phyloP scores from a whole-genome alignment of 2,329 filamentous ascomycete species.

The Byssothecium circinans region DNA sequence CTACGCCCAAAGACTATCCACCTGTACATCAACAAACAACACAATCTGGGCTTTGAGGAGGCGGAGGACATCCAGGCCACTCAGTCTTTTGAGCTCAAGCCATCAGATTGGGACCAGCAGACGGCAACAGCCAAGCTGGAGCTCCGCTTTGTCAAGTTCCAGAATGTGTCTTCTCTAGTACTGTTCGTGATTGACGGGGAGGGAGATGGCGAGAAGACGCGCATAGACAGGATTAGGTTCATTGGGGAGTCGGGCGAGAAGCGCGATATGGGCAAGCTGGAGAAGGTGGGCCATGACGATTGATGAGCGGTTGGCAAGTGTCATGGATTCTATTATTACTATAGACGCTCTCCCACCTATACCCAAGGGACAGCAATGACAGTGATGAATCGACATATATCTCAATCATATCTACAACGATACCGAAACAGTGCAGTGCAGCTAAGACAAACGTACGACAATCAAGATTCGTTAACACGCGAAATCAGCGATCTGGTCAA shows the following conservation, averaged over 20 bases:
- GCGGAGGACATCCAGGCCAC: conserved; percentile 82
- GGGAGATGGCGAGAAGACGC: conserved; percentile 81
- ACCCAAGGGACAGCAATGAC: background rate
- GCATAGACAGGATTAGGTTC: conserved; percentile 75
- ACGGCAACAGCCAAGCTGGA: conserved; percentile 55
- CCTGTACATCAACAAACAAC: conserved; percentile 83
- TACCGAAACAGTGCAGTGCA: background rate
- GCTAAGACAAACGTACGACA: too few species aligned
- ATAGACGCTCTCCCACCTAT: too few species aligned
- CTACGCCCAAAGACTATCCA: conserved; percentile 82
- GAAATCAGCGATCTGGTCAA: too few species aligned
- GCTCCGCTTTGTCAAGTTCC: conserved; percentile 95
- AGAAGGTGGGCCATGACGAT: conserved; percentile 82
- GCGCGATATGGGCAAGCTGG: conserved; percentile 88
- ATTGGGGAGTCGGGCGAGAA: conserved; percentile 91
- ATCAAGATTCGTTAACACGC: too few species aligned
- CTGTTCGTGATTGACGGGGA: conserved; percentile 83
- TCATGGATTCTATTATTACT: conserved; percentile 1
- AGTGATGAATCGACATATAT: background rate
- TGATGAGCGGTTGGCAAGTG: conserved; percentile 1
- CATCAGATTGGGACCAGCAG: conserved; percentile 70
- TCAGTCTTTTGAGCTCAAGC: conserved; percentile 73
- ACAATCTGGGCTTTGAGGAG: conserved; percentile 93
- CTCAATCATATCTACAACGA: background rate
- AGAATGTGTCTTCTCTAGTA: conserved; percentile 84